Percentiles rank a stretch among this genome's conserved stretches.
Conservation (phyloP, 78 protist species). For the Reticulomyxa filosa region DNA sequence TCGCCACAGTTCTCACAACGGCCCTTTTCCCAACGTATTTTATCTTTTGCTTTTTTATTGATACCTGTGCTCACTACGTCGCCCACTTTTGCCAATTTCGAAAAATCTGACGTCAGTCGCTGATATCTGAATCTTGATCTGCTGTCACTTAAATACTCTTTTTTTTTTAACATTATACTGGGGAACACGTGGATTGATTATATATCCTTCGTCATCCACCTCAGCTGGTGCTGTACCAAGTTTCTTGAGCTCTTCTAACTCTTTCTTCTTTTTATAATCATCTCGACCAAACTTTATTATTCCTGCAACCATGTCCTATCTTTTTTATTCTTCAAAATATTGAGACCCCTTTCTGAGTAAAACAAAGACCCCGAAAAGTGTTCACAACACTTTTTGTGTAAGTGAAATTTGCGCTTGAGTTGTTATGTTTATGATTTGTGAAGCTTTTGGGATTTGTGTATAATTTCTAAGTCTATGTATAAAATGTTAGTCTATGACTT, state of each 20-base stretch:
- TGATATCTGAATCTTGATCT: slow-evolving; percentile 59
- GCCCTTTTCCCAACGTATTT: slow-evolving; percentile 1
- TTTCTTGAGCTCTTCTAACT: slow-evolving; percentile 37
- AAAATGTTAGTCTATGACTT: no score
- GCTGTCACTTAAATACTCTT: slow-evolving; percentile 23
- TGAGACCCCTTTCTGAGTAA: no score
- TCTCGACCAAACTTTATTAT: no score
- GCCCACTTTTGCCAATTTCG: neutral
- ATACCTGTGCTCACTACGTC: neutral
- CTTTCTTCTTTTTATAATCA: slow-evolving; percentile 8
- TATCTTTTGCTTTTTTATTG: no score
- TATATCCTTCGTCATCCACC: slow-evolving; percentile 47
- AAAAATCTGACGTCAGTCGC: neutral
- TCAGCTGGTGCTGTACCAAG: slow-evolving; percentile 59
- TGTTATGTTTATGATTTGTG: no score
- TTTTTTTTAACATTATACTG: slow-evolving; percentile 47
- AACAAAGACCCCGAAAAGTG: no score
- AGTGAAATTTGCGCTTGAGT: no score
- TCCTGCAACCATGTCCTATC: no score
- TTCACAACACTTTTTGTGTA: no score
- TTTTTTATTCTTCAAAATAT: no score
- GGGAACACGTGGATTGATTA: slow-evolving; percentile 60
- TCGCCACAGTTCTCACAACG: slow-evolving; percentile 95
- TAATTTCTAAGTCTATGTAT: no score
- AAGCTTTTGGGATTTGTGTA: no score